phyloP scores from a whole-genome alignment of 345 rosid species.

The Clarkia xantiana region DNA sequence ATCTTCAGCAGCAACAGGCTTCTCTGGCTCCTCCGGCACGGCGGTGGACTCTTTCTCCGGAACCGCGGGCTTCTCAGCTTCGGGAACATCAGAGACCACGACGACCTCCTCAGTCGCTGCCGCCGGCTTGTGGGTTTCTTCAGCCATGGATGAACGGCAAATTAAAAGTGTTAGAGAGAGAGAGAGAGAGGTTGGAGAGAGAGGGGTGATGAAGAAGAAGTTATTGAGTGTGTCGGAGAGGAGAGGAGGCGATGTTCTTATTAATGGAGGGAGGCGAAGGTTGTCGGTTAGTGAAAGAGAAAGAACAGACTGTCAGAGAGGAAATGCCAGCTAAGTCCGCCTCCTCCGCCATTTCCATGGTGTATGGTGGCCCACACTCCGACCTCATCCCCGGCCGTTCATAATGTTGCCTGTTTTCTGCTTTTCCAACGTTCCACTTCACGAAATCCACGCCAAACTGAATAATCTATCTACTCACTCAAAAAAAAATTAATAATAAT shows the following conservation, averaged over 20 bases:
- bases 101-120: slow-evolving; percentile 11
- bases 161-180: background rate
- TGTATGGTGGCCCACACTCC: slow-evolving; percentile 5
- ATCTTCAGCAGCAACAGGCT: slow-evolving; percentile 5
- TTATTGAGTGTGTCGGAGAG: background rate
- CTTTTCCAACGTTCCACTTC: slow-evolving; percentile 4
- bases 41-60: slow-evolving; percentile 5
- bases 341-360: background rate
- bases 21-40: slow-evolving; percentile 9
- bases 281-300: slow-evolving; percentile 1
- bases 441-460: background rate
- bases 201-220: background rate
- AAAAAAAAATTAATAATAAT: too few relatives aligned
- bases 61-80: slow-evolving; percentile 2
- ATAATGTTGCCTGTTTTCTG: slow-evolving; percentile 2
- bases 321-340: slow-evolving; percentile 2
- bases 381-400: background rate
- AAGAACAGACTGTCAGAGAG: slow-evolving; percentile 4
- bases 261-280: background rate
- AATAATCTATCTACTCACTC: too few relatives aligned
- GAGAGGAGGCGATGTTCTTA: background rate
- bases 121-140: slow-evolving; percentile 8
- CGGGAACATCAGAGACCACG: slow-evolving; percentile 7
- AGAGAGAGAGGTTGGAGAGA: background rate
- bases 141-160: slow-evolving; percentile 8